A percentile compares a stretch with the other conserved stretches of the same genome.
These are phyloP conservation scores for Glebionis coronaria DNA, from an alignment of 129 eudicot genomes.

Conservation along the genomic window DNA sequence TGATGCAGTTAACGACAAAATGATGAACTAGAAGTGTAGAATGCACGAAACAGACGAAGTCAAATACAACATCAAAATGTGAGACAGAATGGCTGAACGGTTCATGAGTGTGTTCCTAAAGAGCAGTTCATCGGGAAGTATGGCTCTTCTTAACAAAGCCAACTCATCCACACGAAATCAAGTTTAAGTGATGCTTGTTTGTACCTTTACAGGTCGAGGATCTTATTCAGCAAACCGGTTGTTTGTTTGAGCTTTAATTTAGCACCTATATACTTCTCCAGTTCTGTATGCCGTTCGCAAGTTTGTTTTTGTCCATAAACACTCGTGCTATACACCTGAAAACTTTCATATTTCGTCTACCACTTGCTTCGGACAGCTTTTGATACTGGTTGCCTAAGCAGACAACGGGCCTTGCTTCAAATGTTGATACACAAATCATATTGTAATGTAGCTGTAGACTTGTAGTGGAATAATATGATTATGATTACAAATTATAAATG, in stretches of 20 bases:
- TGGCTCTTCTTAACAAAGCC: background rate
- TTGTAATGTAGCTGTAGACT: background rate
- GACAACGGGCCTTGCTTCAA: background rate
- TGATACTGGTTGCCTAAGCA: background rate
- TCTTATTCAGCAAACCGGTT: background rate
- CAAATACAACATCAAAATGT: background rate
- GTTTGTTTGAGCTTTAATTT: background rate
- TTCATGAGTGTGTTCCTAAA: background rate
- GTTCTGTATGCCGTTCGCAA: no score
- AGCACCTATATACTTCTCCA: background rate
- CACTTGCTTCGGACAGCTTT: no score
- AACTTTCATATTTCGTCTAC: no score
- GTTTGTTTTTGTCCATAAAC: background rate
- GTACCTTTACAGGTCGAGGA: background rate
- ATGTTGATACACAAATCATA: background rate
- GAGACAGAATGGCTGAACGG: background rate
- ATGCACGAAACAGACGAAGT: background rate
- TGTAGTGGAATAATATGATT: no score
- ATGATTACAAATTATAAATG: no score
- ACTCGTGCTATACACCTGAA: background rate
- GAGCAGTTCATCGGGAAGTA: background rate
- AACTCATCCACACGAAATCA: background rate
- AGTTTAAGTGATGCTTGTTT: background rate
- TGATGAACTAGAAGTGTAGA: background rate
- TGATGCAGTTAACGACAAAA: background rate